Evolutionary conservation across 2,329 filamentous ascomycete genomes (phyloP), one percentile per base, ranked within the genome.

Genomic region (Neofusicoccum sp.): DNA sequence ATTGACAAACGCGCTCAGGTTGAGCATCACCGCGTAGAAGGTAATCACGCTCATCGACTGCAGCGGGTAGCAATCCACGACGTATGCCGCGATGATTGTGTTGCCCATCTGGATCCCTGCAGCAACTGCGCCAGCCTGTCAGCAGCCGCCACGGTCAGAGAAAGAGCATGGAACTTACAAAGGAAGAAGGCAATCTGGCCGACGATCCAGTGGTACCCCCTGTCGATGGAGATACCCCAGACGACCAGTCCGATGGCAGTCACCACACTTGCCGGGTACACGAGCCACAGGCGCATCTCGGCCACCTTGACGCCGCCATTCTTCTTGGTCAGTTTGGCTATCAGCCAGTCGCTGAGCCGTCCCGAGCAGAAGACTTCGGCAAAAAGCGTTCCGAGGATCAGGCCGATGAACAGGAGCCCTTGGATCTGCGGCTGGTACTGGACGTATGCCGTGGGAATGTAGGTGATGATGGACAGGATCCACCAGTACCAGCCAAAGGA

Each of bases 401-500:
- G 68, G 0, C 83, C 83, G 7, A 84, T 65, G 62, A 82, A 84
- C 6, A 85, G 69, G 0, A 86, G 69, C 0, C 81, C 82, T 64
- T 84, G 82, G 31, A 79, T 78, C 47, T 82, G 71, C 1, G 81
- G 76, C 0, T 70, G 68, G 62, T 81, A 80, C n/a, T 71, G 64
- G n/a, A 67, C 67, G 62, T 85, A 85, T 26, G 82, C 83, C 2
- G 77, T 74, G 0, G 82, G 82, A 3, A 82, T 71, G 72, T 82
- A 77, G 2, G 82, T 83, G 59, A 84, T 79, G 20, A 84, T 75
- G 0, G 78, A 79, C 9, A 83, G 63, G 4, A 83, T 73, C 82
- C 82, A 85, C 81, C 82, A 85, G 66, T 85, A 85, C 78, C 81
- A 83, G 2, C 75, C 68, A 63, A 83, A 84, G 64, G 76, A 80